phyloP scores from a whole-genome alignment of 2,329 filamentous ascomycete genomes.

The Penicillium sp. region DNA sequence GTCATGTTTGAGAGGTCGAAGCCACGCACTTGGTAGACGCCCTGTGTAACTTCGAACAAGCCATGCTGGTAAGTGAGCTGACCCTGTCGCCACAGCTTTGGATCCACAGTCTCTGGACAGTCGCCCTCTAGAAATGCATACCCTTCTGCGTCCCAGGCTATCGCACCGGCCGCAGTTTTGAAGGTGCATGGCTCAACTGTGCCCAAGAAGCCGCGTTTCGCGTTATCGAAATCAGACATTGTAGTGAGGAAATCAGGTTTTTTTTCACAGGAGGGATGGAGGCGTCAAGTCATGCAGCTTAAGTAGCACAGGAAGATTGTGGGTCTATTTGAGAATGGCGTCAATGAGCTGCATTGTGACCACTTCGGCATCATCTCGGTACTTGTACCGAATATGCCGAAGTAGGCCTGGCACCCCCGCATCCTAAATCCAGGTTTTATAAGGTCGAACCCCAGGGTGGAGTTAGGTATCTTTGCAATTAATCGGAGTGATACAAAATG shows the following conservation, averaged over 20 bases:
- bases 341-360: neutral
- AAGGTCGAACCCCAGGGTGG: neutral
- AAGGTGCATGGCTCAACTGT: conserved; percentile 15
- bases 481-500: neutral
- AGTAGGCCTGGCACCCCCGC: neutral
- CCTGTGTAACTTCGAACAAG: conserved; percentile 33
- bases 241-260: neutral
- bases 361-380: neutral
- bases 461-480: neutral
- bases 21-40: conserved; percentile 44
- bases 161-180: conserved; percentile 23
- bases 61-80: conserved; percentile 31
- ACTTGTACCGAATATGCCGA: neutral
- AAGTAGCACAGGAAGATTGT: neutral
- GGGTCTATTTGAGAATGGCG: neutral
- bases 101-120: conserved; percentile 26
- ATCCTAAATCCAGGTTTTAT: neutral
- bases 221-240: neutral
- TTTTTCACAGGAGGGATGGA: neutral
- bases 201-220: conserved; percentile 17
- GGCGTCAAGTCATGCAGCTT: neutral
- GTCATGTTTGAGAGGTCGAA: conserved; percentile 45
- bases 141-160: conserved; percentile 29
- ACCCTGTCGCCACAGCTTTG: conserved; percentile 37
- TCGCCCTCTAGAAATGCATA: conserved; percentile 30